These are phyloP conservation scores for Stephania japonica DNA, from an alignment of 164 flowering plant species.

Conservation along the genomic window DNA sequence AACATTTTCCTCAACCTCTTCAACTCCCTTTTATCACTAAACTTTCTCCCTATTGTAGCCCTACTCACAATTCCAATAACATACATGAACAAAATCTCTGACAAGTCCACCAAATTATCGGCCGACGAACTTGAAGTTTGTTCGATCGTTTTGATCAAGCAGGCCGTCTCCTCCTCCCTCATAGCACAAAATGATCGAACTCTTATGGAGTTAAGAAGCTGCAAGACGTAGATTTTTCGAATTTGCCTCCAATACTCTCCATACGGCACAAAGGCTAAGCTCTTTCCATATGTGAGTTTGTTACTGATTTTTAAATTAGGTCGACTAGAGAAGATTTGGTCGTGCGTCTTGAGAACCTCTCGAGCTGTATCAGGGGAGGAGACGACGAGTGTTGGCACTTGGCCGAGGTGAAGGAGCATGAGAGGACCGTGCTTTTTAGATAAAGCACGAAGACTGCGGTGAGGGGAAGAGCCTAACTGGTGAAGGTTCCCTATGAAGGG, in stretches of 20 bases:
- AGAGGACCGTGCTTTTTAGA: conserved; percentile 20
- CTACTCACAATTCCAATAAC: conserved; percentile 19
- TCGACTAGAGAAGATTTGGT: conserved; percentile 15
- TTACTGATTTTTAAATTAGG: conserved; percentile 2
- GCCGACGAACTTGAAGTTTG: not conserved
- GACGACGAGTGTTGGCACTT: conserved; percentile 14
- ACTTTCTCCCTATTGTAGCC: conserved; percentile 24
- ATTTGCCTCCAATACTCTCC: conserved; percentile 11
- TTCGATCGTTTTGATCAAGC: conserved; percentile 14
- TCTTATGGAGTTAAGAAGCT: conserved; percentile 1
- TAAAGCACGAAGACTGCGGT: conserved; percentile 13
- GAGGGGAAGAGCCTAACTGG: conserved; percentile 23
- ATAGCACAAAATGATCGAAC: conserved; percentile 8
- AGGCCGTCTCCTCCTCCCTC: conserved; percentile 20
- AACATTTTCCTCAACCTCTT: conserved; percentile 1
- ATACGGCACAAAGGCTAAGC: conserved; percentile 11
- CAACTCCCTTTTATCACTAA: conserved; percentile 2
- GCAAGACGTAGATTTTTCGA: not conserved
- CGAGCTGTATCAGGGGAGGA: conserved; percentile 22
- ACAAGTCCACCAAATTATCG: conserved; percentile 11
- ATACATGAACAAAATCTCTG: conserved; percentile 9
- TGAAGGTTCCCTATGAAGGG: conserved; percentile 49
- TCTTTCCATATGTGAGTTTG: conserved; percentile 14
- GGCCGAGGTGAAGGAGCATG: conserved; percentile 18
- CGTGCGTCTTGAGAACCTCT: conserved; percentile 25